Conservation (phyloP, 192 early-diverging fungal species). For the Linnemannia schmuckeri region DNA sequence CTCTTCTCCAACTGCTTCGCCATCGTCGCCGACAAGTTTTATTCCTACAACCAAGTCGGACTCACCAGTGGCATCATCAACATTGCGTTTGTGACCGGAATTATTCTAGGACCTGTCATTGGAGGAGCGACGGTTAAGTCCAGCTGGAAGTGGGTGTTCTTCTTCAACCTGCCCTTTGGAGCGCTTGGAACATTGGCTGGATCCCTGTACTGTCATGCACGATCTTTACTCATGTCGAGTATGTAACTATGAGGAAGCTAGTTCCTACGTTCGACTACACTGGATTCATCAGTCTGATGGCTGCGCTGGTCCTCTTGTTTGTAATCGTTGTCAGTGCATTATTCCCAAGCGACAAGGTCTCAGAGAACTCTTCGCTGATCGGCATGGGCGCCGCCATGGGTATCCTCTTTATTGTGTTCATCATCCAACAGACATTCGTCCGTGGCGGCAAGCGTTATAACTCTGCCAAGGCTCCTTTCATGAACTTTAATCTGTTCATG, state of each 20-base stretch:
- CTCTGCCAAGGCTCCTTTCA: constrained; percentile 5
- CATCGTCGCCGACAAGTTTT: constrained; percentile 27
- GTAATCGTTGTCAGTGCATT: constrained; percentile 18
- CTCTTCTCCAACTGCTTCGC: constrained; percentile 31
- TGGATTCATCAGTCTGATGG: constrained; percentile 10
- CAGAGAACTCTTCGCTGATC: constrained; percentile 8
- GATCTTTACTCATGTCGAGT: constrained; percentile 8
- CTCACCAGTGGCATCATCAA: constrained; percentile 30
- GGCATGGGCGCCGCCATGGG: constrained; percentile 23
- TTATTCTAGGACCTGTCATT: constrained; percentile 22
- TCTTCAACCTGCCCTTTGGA: constrained; percentile 27
- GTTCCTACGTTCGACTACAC: constrained; percentile 5
- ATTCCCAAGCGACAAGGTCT: constrained; percentile 24
- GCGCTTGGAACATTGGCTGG: constrained; percentile 18
- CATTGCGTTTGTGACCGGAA: constrained; percentile 25
- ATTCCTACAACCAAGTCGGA: constrained; percentile 25
- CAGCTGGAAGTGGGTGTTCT: constrained; percentile 32
- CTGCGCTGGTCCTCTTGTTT: neutral
- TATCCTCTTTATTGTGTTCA: constrained; percentile 10
- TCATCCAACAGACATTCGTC: constrained; percentile 12
- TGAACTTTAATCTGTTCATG: constrained; percentile 14
- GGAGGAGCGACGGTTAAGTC: constrained; percentile 16
- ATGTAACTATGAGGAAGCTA: neutral
- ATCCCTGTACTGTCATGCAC: constrained; percentile 16
- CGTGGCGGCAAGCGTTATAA: constrained; percentile 20